Conservation (phyloP, 495 filamentous ascomycete genomes). For the Podospora didyma region DNA sequence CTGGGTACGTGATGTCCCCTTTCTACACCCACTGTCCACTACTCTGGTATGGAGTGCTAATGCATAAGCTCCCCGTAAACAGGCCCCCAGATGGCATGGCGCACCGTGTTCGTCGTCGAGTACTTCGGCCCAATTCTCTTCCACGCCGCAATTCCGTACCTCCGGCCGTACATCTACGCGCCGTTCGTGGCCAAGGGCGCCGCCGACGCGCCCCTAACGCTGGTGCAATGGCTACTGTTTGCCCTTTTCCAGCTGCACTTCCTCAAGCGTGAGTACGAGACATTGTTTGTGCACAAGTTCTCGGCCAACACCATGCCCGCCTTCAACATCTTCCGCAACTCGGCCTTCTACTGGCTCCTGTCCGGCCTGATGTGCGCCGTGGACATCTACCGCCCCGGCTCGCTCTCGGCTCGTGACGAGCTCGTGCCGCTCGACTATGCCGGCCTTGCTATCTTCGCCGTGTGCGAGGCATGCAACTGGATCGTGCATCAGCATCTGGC, state of each 20-base stretch:
- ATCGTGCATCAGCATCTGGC: conserved; percentile 73
- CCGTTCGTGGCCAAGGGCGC: conserved; percentile 42
- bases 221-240: conserved; percentile 67
- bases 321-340: conserved; percentile 86
- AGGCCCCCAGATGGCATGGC: conserved; percentile 93
- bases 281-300: conserved; percentile 92
- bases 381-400: conserved; percentile 75
- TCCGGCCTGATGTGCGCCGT: conserved; percentile 79
- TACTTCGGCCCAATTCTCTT: conserved; percentile 93
- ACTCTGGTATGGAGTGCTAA: background rate
- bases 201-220: conserved; percentile 45
- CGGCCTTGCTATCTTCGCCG: conserved; percentile 64
- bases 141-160: conserved; percentile 61
- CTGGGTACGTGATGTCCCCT: conserved; percentile 57
- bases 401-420: conserved; percentile 47
- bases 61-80: background rate
- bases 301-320: conserved; percentile 88
- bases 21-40: conserved; percentile 1
- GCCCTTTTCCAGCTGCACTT: conserved; percentile 76
- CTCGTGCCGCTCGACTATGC: conserved; percentile 50
- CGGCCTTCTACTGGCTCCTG: conserved; percentile 82
- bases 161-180: conserved; percentile 71
- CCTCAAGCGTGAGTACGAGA: conserved; percentile 92
- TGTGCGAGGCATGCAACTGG: conserved; percentile 77
- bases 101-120: conserved; percentile 90